Conservation (phyloP, 1,284 basidiomycete species). For the Austropuccinia psidii region DNA sequence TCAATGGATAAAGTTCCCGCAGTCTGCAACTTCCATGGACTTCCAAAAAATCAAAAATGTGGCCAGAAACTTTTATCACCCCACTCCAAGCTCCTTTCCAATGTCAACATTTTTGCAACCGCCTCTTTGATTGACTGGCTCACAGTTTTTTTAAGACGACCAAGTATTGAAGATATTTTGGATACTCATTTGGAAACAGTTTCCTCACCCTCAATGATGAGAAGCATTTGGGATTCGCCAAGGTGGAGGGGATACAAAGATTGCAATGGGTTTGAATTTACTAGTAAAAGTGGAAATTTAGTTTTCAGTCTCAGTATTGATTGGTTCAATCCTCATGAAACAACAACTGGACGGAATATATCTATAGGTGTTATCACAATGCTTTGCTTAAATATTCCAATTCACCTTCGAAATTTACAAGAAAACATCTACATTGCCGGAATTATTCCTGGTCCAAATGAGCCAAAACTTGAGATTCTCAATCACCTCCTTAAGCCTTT, state of each 20-base stretch:
- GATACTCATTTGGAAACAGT: not conserved
- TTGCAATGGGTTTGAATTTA: not conserved
- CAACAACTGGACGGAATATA: constrained; percentile 14
- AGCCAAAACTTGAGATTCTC: not conserved
- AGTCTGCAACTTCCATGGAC: not conserved
- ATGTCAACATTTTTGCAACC: not conserved
- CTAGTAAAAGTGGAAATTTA: not conserved
- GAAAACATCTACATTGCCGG: constrained; percentile 20
- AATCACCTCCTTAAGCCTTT: too few relatives aligned
- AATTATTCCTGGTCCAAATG: constrained; percentile 16
- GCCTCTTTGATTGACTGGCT: not conserved
- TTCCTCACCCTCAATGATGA: not conserved
- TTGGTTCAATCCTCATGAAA: constrained; percentile 33
- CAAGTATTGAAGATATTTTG: constrained; percentile 8
- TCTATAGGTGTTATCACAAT: constrained; percentile 9
- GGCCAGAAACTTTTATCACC: not conserved
- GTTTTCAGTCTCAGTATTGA: constrained; percentile 13
- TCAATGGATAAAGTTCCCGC: not conserved
- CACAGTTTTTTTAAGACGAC: not conserved
- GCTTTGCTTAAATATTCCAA: constrained; percentile 12
- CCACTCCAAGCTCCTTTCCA: not conserved
- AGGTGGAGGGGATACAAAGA: not conserved
- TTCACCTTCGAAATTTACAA: not conserved
- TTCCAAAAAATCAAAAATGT: not conserved
- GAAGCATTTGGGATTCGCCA: not conserved